A percentile compares a stretch with the other conserved stretches of the same genome.
Conservation (phyloP, 2,329 filamentous ascomycete species). For the Fusarium sulawesiense region DNA sequence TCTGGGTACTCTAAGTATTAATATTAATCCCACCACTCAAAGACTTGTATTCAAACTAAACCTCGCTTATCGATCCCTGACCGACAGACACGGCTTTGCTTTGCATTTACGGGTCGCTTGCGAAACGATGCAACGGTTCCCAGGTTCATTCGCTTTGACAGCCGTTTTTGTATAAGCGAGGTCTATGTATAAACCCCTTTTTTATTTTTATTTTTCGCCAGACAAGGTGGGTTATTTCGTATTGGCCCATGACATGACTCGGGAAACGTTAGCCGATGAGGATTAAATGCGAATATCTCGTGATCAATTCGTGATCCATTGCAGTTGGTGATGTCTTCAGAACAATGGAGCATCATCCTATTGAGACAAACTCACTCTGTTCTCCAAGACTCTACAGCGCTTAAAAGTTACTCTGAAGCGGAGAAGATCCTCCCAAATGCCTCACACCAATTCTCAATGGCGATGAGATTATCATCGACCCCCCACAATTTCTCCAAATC, state of each 20-base stretch:
- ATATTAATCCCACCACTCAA: neutral
- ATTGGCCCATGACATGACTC: neutral
- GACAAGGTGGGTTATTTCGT: slow-evolving; percentile 21
- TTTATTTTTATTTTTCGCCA: neutral
- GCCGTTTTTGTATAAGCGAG: slow-evolving; percentile 15
- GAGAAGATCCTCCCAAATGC: slow-evolving; percentile 12
- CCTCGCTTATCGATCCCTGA: slow-evolving; percentile 33
- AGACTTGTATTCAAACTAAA: neutral
- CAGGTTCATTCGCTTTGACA: slow-evolving; percentile 33
- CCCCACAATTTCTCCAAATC: slow-evolving; percentile 36
- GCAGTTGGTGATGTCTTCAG: neutral
- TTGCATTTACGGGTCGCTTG: slow-evolving; percentile 35
- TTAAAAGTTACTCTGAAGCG: neutral
- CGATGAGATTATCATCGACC: slow-evolving; percentile 5
- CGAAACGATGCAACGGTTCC: slow-evolving; percentile 42
- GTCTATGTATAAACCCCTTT: neutral
- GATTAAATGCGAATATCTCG: neutral
- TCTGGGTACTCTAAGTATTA: neutral
- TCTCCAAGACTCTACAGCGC: neutral
- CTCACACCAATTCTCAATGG: slow-evolving; percentile 24
- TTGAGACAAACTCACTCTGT: neutral
- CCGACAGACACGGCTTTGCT: slow-evolving; percentile 3
- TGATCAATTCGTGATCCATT: neutral
- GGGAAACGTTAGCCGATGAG: neutral
- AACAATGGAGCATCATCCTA: neutral